These are phyloP conservation scores for Diaporthe eres DNA, from an alignment of 2,329 filamentous ascomycete species.

Conservation along the genomic window DNA sequence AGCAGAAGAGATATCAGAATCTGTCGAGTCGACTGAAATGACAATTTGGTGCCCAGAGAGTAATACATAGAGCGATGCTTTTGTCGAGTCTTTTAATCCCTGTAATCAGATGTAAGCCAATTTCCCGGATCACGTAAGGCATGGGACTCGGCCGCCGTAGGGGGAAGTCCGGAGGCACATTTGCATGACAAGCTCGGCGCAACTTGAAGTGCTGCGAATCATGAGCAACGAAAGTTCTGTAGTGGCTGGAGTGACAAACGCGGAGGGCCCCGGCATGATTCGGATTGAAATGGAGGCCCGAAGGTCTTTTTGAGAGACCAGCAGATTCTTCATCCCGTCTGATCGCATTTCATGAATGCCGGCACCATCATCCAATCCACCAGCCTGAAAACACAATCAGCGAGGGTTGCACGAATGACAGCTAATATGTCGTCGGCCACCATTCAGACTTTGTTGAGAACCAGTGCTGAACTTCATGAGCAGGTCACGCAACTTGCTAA, in stretches of 20 bases:
- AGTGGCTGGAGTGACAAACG: background rate
- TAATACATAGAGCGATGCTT: background rate
- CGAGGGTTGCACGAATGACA: background rate
- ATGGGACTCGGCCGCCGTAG: slow-evolving; percentile 26
- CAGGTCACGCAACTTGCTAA: background rate
- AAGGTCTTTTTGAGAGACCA: too few species aligned
- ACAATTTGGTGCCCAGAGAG: too few species aligned
- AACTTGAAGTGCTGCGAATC: background rate
- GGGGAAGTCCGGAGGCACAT: slow-evolving; percentile 1
- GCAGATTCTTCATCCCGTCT: background rate
- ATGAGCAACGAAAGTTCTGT: background rate
- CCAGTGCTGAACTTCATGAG: slow-evolving; percentile 2
- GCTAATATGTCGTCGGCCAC: background rate
- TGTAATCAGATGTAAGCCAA: background rate
- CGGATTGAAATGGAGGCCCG: background rate
- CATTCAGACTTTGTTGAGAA: slow-evolving; percentile 13
- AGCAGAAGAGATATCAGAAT: too few species aligned
- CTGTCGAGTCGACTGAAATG: background rate
- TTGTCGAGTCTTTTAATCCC: background rate
- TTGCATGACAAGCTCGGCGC: slow-evolving; percentile 5
- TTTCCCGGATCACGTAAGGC: background rate
- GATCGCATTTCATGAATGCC: too few species aligned
- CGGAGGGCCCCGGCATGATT: background rate
- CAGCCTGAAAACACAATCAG: background rate
- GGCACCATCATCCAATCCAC: too few species aligned